These are phyloP conservation scores for Pseudogymnoascus sp. DNA, from an alignment of 2,329 filamentous ascomycete species.

Conservation along the genomic window DNA sequence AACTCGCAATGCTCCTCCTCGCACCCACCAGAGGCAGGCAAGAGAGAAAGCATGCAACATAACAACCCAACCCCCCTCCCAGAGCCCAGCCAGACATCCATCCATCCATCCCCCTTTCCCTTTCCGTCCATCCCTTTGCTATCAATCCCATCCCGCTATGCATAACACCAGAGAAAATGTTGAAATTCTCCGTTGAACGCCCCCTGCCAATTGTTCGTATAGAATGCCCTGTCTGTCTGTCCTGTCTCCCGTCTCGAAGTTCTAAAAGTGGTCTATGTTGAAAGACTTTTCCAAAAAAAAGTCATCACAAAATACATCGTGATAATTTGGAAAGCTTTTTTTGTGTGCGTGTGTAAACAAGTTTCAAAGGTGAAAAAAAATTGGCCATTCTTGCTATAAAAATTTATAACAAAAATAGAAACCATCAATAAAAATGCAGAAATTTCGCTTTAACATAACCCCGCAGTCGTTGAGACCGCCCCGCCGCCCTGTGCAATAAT, in stretches of 20 bases:
- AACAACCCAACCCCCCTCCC: neutral
- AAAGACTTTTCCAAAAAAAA: slow-evolving; percentile 26
- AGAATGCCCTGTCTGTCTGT: slow-evolving; percentile 13
- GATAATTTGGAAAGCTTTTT: neutral
- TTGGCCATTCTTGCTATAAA: neutral
- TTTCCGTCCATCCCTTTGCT: neutral
- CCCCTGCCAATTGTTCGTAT: slow-evolving; percentile 10
- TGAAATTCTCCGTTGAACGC: slow-evolving; percentile 31
- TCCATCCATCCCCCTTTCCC: neutral
- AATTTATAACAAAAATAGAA: neutral
- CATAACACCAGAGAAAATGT: slow-evolving; percentile 24
- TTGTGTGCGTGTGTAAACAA: neutral
- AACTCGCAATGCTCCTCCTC: neutral
- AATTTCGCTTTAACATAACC: slow-evolving; percentile 15
- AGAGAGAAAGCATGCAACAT: neutral
- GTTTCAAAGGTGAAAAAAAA: neutral
- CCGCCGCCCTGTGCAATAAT: slow-evolving; percentile 25
- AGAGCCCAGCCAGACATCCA: neutral
- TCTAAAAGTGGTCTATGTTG: slow-evolving; percentile 28
- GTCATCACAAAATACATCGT: neutral
- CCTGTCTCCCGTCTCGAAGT: slow-evolving; percentile 15
- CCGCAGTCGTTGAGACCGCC: slow-evolving; percentile 28
- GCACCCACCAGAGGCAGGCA: neutral
- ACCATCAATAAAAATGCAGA: slow-evolving; percentile 1
- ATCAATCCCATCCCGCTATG: neutral